A percentile compares a stretch with the other conserved stretches of the same genome.
Conservation (phyloP, 2,329 filamentous ascomycete species). For the Keithomyces neogunnii region DNA sequence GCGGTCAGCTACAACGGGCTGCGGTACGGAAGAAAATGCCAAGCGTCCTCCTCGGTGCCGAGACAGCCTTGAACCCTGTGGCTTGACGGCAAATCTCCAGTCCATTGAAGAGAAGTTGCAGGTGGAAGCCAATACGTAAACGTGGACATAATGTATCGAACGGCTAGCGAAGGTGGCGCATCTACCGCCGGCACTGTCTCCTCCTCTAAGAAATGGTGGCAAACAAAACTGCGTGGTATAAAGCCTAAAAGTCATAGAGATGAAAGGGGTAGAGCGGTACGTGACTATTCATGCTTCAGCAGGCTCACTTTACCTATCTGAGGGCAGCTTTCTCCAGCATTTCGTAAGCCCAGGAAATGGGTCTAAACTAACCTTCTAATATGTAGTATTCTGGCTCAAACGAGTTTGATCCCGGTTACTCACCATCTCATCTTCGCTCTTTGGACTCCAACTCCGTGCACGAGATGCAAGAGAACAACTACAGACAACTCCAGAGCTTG, state of each 20-base stretch:
- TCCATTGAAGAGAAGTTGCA: neutral
- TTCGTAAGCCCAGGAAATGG: neutral
- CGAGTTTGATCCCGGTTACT: constrained; percentile 19
- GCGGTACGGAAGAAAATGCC: neutral
- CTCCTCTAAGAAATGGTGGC: constrained; percentile 14
- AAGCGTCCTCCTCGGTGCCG: neutral
- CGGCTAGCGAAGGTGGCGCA: constrained; percentile 18
- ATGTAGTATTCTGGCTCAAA: neutral
- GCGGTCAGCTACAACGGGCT: neutral
- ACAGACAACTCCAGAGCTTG: constrained; percentile 26
- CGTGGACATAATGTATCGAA: constrained; percentile 16
- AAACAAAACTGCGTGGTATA: neutral
- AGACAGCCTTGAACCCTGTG: neutral
- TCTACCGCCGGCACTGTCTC: constrained; percentile 6
- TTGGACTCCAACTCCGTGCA: constrained; percentile 17
- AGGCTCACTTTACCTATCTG: neutral
- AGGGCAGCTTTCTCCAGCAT: neutral
- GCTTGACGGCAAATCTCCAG: neutral
- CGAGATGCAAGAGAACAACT: constrained; percentile 23
- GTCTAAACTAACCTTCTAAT: neutral
- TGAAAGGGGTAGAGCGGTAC: neutral
- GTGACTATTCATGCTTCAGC: neutral
- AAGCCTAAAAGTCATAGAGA: neutral
- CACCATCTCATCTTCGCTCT: constrained; percentile 16
- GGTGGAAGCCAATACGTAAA: too few species aligned